Evolutionary conservation across 1,284 basidiomycete genomes (phyloP).

Genomic region (Coniferiporia weirii): DNA sequence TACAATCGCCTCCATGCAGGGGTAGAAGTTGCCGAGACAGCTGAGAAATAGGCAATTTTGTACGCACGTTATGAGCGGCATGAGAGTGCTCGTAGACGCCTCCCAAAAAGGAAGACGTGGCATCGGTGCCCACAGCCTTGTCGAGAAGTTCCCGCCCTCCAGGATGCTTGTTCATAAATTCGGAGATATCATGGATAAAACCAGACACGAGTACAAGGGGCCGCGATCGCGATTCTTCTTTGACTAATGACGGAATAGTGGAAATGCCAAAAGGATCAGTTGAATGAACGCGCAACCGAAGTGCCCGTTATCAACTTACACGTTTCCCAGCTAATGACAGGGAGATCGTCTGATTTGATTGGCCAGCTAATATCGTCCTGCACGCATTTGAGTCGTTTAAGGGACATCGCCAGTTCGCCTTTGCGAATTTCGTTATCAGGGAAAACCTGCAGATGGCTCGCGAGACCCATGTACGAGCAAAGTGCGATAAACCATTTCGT

Average conservation of each 20-base stretch:
- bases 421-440: constrained; percentile 85
- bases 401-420: constrained; percentile 77
- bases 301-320: constrained; percentile 40
- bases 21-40: not conserved
- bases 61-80: constrained; percentile 73
- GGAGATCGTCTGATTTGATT: constrained; percentile 53
- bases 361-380: constrained; percentile 74
- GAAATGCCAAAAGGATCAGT: not conserved
- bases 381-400: constrained; percentile 65
- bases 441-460: constrained; percentile 75
- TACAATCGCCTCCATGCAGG: constrained; percentile 1
- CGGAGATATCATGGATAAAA: constrained; percentile 81
- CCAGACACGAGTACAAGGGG: constrained; percentile 73
- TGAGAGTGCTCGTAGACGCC: constrained; percentile 82
- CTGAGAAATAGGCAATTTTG: not conserved
- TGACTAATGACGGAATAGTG: constrained; percentile 38
- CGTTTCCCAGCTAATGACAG: constrained; percentile 77
- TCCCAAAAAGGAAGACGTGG: constrained; percentile 80
- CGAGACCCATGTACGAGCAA: constrained; percentile 61
- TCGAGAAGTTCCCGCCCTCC: constrained; percentile 67
- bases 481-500: constrained; percentile 83
- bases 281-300: not conserved
- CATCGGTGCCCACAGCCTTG: constrained; percentile 70
- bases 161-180: constrained; percentile 77
- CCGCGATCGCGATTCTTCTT: constrained; percentile 59